phyloP scores from a whole-genome alignment of 768 basidiomycete species.

The Fomitopsis serialis region DNA sequence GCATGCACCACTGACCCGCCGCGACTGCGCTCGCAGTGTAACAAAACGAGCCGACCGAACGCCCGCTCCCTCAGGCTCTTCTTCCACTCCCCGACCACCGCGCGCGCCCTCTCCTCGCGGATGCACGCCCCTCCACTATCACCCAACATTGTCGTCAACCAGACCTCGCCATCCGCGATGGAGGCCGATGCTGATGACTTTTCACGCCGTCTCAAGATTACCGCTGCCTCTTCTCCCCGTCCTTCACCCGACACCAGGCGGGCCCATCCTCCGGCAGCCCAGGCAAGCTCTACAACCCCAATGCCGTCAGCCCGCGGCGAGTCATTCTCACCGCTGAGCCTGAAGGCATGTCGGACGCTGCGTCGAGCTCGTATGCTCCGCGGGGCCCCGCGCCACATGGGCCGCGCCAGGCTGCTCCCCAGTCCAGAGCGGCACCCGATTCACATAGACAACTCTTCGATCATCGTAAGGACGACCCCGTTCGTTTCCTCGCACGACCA shows the following conservation, averaged over 20 bases:
- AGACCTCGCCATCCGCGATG: conserved; percentile 37
- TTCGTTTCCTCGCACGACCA: conserved; percentile 70
- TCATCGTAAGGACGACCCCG: conserved; percentile 86
- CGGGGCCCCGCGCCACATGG: conserved; percentile 25
- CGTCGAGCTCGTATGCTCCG: conserved; percentile 44
- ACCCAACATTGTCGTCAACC: conserved; percentile 28
- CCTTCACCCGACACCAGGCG: conserved; percentile 22
- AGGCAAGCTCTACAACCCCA: conserved; percentile 66
- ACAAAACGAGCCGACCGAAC: conserved; percentile 39
- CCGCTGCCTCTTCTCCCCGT: conserved; percentile 37
- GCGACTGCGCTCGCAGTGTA: conserved; percentile 27
- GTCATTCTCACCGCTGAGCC: conserved; percentile 58
- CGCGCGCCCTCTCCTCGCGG: conserved; percentile 27
- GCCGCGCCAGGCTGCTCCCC: conserved; percentile 26
- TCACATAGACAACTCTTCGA: conserved; percentile 69
- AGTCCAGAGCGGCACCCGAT: conserved; percentile 27
- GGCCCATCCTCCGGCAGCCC: conserved; percentile 20
- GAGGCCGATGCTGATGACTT: conserved; percentile 65
- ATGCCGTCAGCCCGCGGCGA: conserved; percentile 54
- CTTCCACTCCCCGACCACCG: conserved; percentile 27
- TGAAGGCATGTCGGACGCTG: conserved; percentile 57
- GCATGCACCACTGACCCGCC: background rate
- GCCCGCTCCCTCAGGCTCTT: conserved; percentile 24
- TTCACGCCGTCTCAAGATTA: conserved; percentile 65
- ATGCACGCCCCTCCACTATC: conserved; percentile 15